Base-by-base conservation (phyloP, 805 yeast genomes). In the Candida adriatica region DNA sequence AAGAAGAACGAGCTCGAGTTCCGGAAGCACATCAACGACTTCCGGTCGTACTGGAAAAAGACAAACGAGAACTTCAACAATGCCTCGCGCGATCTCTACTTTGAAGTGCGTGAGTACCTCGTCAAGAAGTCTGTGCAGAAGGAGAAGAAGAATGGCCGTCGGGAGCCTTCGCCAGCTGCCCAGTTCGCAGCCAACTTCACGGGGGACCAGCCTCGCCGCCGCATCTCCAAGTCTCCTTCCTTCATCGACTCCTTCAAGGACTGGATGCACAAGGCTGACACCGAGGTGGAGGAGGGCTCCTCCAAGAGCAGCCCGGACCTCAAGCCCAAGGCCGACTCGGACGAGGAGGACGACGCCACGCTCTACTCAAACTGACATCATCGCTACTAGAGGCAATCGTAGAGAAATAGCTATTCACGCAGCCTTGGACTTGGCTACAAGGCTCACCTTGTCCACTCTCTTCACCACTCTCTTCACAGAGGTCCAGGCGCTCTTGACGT, bases 1-100 rank as follows among this genome's bases (percentile, higher is more conserved):
- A 92, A 92, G 62, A 92, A 92, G 60, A 92, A 92, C 58, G 98
- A 92, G 62, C 68, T 92, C 46, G 98, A 92, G 42, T 72, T 92
- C 61, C 87, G 84, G 57, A 85, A 87, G 47, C 95, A 88, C 53
- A 80, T 92, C 39, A 74, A 65, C 40, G 95, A 86, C 41, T 90
- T 92, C 62, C 69, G 96, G 45, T 73, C 82, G 16, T 84, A 85
- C 47, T 83, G 92, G 80, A 76, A 76, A 54, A 79, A 75, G 53
- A 79, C 85, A 48, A 83, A 76, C 48, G 69, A 65, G 37, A 74
- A 70, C 49, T 57, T 77, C 43, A 79, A 80, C 56, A 75, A 73
- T 42, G 82, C 81, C 5, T 81, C 94, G 3, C 75, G 73, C 49
- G 96, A 87, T 56, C 61, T 87, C 31, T 87, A 87, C 55, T 77